phyloP scores from a whole-genome alignment of 2,329 filamentous ascomycete species.

The Fusarium buxicola region DNA sequence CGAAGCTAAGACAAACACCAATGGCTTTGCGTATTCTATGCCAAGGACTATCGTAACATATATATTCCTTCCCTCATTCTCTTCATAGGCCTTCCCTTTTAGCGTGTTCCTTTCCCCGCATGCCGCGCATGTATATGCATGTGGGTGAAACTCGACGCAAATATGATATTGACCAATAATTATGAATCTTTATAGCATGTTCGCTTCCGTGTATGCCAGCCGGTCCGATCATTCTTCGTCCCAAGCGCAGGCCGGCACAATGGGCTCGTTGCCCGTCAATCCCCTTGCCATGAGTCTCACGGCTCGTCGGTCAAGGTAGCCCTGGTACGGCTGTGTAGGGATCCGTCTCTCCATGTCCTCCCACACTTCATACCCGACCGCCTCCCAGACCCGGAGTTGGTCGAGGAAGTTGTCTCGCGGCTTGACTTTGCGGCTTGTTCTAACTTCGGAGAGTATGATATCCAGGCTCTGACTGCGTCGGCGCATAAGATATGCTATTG shows the following conservation, averaged over 20 bases:
- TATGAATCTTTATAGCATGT: conserved; percentile 1
- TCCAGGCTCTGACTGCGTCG: conserved; percentile 31
- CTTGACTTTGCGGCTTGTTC: conserved; percentile 39
- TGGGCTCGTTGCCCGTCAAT: conserved; percentile 38
- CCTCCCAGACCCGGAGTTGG: conserved; percentile 50
- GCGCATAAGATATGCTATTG: conserved; percentile 51
- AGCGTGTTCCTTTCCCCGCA: conserved; percentile 1
- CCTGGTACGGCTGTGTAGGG: conserved; percentile 45
- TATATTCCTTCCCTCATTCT: too few species aligned
- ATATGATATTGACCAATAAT: conserved; percentile 14
- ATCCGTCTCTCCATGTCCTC: conserved; percentile 38
- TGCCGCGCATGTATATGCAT: neutral
- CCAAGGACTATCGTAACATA: too few species aligned
- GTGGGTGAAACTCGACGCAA: conserved; percentile 19
- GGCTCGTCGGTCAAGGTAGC: conserved; percentile 36
- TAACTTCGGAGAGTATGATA: conserved; percentile 35
- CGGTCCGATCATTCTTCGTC: conserved; percentile 12
- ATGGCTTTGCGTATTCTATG: too few species aligned
- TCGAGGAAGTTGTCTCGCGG: conserved; percentile 48
- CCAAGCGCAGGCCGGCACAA: conserved; percentile 23
- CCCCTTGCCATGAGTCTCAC: conserved; percentile 35
- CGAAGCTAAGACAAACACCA: too few species aligned
- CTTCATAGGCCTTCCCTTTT: neutral
- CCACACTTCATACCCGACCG: conserved; percentile 47
- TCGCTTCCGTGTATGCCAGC: conserved; percentile 2